Percentiles rank a stretch among this genome's conserved stretches.
Conservation (phyloP, 306 rosid genomes). For the Cyamopsis tetragonoloba region DNA sequence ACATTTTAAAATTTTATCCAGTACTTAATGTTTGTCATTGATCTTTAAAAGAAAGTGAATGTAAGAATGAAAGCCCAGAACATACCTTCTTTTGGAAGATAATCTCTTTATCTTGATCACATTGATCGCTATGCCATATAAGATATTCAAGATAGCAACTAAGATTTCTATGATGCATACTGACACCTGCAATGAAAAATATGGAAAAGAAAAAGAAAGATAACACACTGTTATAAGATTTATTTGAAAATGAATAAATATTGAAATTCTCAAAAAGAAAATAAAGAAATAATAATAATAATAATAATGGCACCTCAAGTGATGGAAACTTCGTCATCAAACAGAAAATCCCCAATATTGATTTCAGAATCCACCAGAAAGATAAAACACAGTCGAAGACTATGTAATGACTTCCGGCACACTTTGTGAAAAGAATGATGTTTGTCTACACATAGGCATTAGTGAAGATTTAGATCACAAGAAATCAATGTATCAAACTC, state of each 20-base stretch:
- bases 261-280: constrained; percentile 1
- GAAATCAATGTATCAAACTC: neutral
- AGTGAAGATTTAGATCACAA: constrained; percentile 17
- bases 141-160: constrained; percentile 47
- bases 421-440: constrained; percentile 51
- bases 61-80: constrained; percentile 8
- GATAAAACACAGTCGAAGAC: constrained; percentile 46
- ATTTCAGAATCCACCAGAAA: constrained; percentile 82
- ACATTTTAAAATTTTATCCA: constrained; percentile 1
- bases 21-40: constrained; percentile 3
- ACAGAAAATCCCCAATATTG: constrained; percentile 47
- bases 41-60: constrained; percentile 14
- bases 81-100: constrained; percentile 59
- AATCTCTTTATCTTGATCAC: constrained; percentile 49
- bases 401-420: constrained; percentile 38
- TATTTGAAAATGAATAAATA: constrained; percentile 20
- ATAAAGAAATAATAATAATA: too few species aligned
- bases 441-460: constrained; percentile 44
- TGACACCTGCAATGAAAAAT: constrained; percentile 44
- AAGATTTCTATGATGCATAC: constrained; percentile 41
- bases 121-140: constrained; percentile 66
- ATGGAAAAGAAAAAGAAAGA: too few species aligned
- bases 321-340: constrained; percentile 42
- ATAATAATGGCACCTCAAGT: constrained; percentile 48
- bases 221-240: neutral